A percentile compares a stretch with the other conserved stretches of the same genome.
Evolutionary conservation across 2,329 filamentous ascomycete species (phyloP).

Genomic region (Cytospora leucostoma): DNA sequence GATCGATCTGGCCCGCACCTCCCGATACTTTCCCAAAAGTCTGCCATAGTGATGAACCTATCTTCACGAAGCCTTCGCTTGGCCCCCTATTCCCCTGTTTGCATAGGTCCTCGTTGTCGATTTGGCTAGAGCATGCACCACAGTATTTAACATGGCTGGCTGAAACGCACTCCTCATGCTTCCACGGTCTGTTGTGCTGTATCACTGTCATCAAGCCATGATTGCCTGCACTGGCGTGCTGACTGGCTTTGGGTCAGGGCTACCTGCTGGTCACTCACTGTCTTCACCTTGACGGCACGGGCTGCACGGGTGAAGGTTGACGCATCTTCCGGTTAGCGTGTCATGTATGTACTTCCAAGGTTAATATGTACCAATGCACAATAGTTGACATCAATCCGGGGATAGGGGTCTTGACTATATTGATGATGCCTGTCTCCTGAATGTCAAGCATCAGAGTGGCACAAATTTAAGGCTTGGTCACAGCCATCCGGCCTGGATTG

Average conservation of each 20-base stretch:
- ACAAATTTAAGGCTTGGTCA: not conserved
- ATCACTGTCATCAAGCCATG: not conserved
- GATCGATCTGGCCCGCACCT: constrained; percentile 4
- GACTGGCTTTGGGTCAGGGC: not conserved
- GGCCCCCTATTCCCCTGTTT: constrained; percentile 3
- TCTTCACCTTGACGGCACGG: not conserved
- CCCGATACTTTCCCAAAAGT: not conserved
- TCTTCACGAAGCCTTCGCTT: constrained; percentile 7
- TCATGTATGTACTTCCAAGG: constrained; percentile 8
- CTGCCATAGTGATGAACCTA: constrained; percentile 4
- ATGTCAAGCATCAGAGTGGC: not conserved
- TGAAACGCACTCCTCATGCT: constrained; percentile 7
- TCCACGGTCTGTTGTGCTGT: not conserved
- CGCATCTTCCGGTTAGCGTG: constrained; percentile 15
- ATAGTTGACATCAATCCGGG: not conserved
- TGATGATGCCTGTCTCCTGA: not conserved
- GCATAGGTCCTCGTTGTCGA: not conserved
- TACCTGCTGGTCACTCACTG: constrained; percentile 5
- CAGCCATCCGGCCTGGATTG: not conserved
- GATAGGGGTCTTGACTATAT: not conserved
- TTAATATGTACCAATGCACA: not conserved
- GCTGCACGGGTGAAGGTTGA: constrained; percentile 15
- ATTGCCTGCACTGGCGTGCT: constrained; percentile 10
- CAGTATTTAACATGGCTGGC: not conserved
- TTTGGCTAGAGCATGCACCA: constrained; percentile 10